A percentile compares a stretch with the other conserved stretches of the same genome.
Evolutionary conservation across 164 flowering plant species (phyloP).

Genomic region (Sextonia rubra): DNA sequence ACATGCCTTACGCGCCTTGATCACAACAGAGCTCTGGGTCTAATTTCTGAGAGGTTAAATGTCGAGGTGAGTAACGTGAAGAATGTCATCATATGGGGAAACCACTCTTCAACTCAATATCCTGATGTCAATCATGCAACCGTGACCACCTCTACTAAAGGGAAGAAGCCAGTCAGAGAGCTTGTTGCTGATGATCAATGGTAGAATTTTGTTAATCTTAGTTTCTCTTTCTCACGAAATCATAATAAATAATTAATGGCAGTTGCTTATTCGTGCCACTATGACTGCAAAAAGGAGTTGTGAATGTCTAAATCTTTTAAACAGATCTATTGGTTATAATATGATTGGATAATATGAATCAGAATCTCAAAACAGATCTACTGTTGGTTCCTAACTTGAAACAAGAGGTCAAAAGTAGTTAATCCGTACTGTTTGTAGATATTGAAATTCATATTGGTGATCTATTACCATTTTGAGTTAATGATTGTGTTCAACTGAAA

Average conservation of each 20-base stretch:
- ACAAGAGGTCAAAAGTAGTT: too few species aligned
- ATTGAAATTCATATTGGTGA: background rate
- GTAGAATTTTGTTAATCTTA: constrained; percentile 25
- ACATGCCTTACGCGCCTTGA: constrained; percentile 85
- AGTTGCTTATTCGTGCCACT: background rate
- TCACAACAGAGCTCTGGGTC: constrained; percentile 85
- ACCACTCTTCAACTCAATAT: constrained; percentile 89
- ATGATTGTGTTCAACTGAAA: constrained; percentile 4
- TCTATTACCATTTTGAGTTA: background rate
- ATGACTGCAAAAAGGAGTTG: background rate
- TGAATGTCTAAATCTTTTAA: background rate
- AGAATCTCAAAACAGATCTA: too few species aligned
- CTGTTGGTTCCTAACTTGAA: too few species aligned
- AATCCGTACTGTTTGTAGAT: too few species aligned
- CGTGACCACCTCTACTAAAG: constrained; percentile 37
- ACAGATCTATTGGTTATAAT: too few species aligned
- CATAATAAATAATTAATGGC: background rate
- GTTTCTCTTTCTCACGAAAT: background rate
- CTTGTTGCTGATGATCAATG: constrained; percentile 63
- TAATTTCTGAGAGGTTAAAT: constrained; percentile 65
- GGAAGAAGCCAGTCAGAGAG: constrained; percentile 49
- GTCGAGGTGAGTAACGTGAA: constrained; percentile 65
- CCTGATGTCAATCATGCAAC: constrained; percentile 87
- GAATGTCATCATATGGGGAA: constrained; percentile 88
- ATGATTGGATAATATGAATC: too few species aligned